Base-by-base conservation (phyloP, 495 filamentous ascomycete genomes). In the Lentithecium fluviatile region DNA sequence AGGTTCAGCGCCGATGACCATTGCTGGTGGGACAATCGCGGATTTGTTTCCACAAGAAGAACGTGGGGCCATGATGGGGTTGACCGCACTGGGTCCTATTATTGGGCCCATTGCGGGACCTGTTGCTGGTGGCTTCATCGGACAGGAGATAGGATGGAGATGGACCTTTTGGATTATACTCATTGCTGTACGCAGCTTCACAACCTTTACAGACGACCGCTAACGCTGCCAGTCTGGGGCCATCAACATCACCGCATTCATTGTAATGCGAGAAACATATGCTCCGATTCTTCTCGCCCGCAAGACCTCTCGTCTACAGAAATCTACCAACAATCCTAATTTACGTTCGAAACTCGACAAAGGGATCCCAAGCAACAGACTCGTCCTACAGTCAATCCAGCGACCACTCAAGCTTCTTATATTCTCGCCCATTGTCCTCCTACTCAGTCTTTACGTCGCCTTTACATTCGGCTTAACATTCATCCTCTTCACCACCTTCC, bases 1-100 rank as follows among this genome's bases (percentile, higher is more conserved):
- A 54, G 80, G 79, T 15, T 70, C 76, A 19, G 74, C 75, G 0
- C 76, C 79, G 24, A 62, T 84, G 45, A 80, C 80, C 0, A 73
- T 77, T 36, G 77, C 78, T 6, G 76, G 76, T 12, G 83, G 82
- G 0, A 80, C 80, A 0, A 78, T 85, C 36, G 78, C 80, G 3
- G 83, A 86, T 56, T 29, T 84, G 7, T 72, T 79, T n/a, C 60
- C 66, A 0, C 62, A 60, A 21, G 74, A 76, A 20, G 56, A 78
- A 42, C 70, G 83, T 5, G 82, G 80, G 0, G 64, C 60, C 6
- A 78, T 75, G 13, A 79, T 84, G 76, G 71, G 77, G 0, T 52
- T 82, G 17, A 82, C 71, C 47, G 67, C 69, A 1, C 60, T 82
- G 2, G 82, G 82, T n/a, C 80, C 80, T 0, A 65, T 79, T 10